Evolutionary conservation across 768 basidiomycete genomes (phyloP), one percentile per base, ranked within the genome.

Genomic region (Mycena floridula): DNA sequence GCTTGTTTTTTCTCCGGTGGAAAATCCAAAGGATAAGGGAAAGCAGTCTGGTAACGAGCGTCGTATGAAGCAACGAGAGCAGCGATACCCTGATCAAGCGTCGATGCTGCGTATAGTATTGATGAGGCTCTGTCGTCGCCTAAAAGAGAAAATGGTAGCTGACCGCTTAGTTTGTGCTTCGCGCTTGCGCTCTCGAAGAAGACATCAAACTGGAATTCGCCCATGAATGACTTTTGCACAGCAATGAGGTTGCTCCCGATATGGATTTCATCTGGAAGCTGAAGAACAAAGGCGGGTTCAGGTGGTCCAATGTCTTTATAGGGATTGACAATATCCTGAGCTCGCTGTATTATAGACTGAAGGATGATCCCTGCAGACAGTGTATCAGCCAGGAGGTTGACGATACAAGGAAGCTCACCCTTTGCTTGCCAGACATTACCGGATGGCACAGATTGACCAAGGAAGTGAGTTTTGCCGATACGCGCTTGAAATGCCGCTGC

Each of bases 151-250:
- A 37, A n/a, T n/a, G n/a, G n/a, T n/a, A 7, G 67, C 81, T 50
- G 51, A 93, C 91, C 64, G 50, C 70, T 78, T 16, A 93, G 63
- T 47, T 74, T 76, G 46, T 79, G 76, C 47, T 76, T 76, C 11
- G 74, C 69, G 54, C 83, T 89, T 23, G 63, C 78, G 45, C 85
- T 85, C 53, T 96, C 90, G 56, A 82, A 96, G 61, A 84, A 81
- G 13, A 97, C 74, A 54, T 98, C 95, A 57, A 94, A 92, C 46
- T 86, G 79, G 66, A 95, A 97, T 23, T 76, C 69, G 1, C 89
- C 91, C 8, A 89, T 83, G 49, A 86, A 91, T 5, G 70, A 70
- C 59, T 92, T 94, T 61, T 98, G 94, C 38, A 94, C 74, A 11
- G 86, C 92, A 56, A 74, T 92, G 22, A 96, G 70, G 56, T 92